A percentile compares a stretch with the other conserved stretches of the same genome.
phyloP scores from a whole-genome alignment of 1,139 yeast genomes.

The Hanseniaspora uvarum region DNA sequence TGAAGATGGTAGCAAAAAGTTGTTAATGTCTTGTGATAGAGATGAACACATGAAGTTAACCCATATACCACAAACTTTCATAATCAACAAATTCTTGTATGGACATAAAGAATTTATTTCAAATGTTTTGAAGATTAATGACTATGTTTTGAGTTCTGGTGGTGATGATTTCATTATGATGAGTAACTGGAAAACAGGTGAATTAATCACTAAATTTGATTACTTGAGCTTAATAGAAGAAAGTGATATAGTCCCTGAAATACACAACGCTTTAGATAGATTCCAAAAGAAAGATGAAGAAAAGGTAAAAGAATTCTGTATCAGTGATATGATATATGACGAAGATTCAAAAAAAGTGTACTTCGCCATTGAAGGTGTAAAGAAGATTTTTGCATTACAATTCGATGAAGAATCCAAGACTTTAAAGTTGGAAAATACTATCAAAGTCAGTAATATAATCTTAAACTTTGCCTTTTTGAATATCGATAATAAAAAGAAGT shows the following conservation, averaged over 20 bases:
- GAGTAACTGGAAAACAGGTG: constrained; percentile 65
- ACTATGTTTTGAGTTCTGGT: constrained; percentile 65
- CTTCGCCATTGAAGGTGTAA: constrained; percentile 49
- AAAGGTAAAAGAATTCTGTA: constrained; percentile 41
- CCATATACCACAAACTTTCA: constrained; percentile 64
- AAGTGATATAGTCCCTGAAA: constrained; percentile 23
- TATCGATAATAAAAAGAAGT: constrained; percentile 34
- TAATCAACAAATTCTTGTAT: constrained; percentile 72
- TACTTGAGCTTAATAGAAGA: constrained; percentile 37
- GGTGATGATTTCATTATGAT: constrained; percentile 71
- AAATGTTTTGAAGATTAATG: constrained; percentile 40
- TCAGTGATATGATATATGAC: constrained; percentile 39
- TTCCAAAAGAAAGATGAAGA: constrained; percentile 47
- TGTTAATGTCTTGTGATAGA: constrained; percentile 73
- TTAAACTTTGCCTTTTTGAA: constrained; percentile 31
- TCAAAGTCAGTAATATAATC: constrained; percentile 31
- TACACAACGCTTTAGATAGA: constrained; percentile 58
- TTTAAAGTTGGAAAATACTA: constrained; percentile 29
- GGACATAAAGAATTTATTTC: constrained; percentile 83
- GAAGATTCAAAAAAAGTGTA: constrained; percentile 32
- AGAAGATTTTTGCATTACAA: constrained; percentile 40
- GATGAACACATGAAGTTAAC: constrained; percentile 94
- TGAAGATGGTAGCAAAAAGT: constrained; percentile 38
- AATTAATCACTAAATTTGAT: constrained; percentile 41
- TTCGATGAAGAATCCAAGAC: constrained; percentile 28